Percentiles rank a stretch among this genome's conserved stretches.
These are phyloP conservation scores for Capronia epimyces DNA, from an alignment of 2,329 filamentous ascomycete species.

Conservation along the genomic window DNA sequence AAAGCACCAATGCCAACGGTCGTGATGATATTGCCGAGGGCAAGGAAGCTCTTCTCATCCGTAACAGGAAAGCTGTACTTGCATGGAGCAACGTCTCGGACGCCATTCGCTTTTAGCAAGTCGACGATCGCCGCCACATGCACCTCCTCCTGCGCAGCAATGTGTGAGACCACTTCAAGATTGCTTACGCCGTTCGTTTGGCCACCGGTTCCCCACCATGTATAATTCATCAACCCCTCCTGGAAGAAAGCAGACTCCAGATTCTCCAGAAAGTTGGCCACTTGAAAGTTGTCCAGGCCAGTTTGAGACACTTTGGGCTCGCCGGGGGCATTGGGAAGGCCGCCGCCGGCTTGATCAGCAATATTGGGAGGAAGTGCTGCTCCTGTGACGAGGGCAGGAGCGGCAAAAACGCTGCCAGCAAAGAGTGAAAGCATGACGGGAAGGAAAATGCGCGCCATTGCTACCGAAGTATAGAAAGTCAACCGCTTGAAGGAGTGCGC, in stretches of 20 bases:
- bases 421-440: slow-evolving; percentile 15
- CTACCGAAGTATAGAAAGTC: slow-evolving; percentile 5
- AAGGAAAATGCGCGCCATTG: slow-evolving; percentile 13
- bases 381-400: slow-evolving; percentile 14
- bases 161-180: slow-evolving; percentile 31
- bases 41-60: slow-evolving; percentile 30
- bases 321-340: slow-evolving; percentile 12
- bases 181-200: slow-evolving; percentile 30
- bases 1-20: slow-evolving; percentile 31
- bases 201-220: slow-evolving; percentile 28
- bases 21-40: slow-evolving; percentile 33
- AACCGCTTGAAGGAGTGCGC: background rate
- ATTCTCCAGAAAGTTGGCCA: slow-evolving; percentile 34
- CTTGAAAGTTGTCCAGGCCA: slow-evolving; percentile 20
- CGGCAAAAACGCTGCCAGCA: slow-evolving; percentile 7
- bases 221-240: slow-evolving; percentile 30
- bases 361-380: slow-evolving; percentile 17
- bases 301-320: slow-evolving; percentile 7
- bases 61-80: slow-evolving; percentile 30
- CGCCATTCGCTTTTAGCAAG: slow-evolving; percentile 29
- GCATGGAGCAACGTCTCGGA: slow-evolving; percentile 29
- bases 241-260: slow-evolving; percentile 31
- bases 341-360: slow-evolving; percentile 17
- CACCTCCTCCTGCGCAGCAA: slow-evolving; percentile 30
- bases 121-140: slow-evolving; percentile 28